Evolutionary conservation across 2,329 filamentous ascomycete genomes (phyloP), one percentile per base, ranked within the genome.

Genomic region (Aaosphaeria arxii): DNA sequence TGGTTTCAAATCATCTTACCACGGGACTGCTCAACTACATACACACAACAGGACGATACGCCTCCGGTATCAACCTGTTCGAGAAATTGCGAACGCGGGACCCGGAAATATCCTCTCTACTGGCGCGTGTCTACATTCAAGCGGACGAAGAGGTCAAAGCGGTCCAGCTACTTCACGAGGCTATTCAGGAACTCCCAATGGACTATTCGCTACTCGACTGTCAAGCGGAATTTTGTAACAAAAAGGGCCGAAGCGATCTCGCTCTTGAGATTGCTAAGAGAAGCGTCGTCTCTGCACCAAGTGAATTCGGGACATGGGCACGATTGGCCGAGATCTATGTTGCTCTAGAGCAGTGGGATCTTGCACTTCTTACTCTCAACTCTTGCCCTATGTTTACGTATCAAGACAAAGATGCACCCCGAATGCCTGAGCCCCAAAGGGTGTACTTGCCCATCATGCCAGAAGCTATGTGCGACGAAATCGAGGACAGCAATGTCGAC

Each of bases 351-450:
- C 89, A 95, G 66, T 99, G 94, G 91, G 94, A 97, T 65, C 84
- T 97, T 58, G 94, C 94, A 1, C 80, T 99, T 28, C 85, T 95
- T 5, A 97, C 94, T 4, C 80, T 99, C 45, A 99, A 99, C 74
- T 99, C 94, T 13, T 99, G 94, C 70, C 94, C 94, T 6, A 99
- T 99, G 94, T 99, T 99, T 71, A 99, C 94, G 5, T 97, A 99
- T 71, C 94, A 97, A 71, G 94, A 99, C 72, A 97, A 96, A 71
- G 94, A 99, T 68, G 87, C 91, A 5, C 94, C 94, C 4, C 75
- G 94, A 50, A 92, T 97, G 87, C 94, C 94, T 1, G 91, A 96
- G 64, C 91, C 94, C 0, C 87, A 88, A 60, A 88, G 91, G 47
- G 88, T 97, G 39, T 84, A 88, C 58, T 81, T 99, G 11, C 94